Evolutionary conservation across 177 flowering plant species (phyloP).

Genomic region (Vitis hybrid): DNA sequence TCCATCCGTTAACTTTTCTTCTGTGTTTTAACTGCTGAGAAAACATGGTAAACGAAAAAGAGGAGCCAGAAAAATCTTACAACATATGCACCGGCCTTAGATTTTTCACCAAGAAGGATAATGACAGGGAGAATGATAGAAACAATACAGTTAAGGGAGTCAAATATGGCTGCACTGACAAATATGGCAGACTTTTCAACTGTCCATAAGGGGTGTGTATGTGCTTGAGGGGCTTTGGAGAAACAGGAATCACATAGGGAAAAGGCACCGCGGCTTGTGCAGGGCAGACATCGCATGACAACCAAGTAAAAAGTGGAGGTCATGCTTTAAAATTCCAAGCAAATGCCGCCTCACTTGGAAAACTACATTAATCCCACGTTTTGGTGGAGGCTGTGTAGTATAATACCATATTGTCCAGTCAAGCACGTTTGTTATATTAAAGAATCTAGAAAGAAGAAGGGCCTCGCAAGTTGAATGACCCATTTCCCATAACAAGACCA

Average conservation of each 20-base stretch:
- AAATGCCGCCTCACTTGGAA: slow-evolving; percentile 23
- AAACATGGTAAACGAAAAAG: too few species aligned
- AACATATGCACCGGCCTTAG: too few species aligned
- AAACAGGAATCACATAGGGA: slow-evolving; percentile 29
- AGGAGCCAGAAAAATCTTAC: too few species aligned
- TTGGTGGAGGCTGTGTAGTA: neutral
- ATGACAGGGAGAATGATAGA: neutral
- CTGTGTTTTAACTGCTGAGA: too few species aligned
- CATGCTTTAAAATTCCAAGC: neutral
- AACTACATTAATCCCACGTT: slow-evolving; percentile 18
- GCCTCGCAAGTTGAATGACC: slow-evolving; percentile 9
- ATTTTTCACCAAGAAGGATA: too few species aligned
- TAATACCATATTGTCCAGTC: slow-evolving; percentile 23
- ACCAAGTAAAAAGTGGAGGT: too few species aligned
- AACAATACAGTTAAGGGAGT: slow-evolving; percentile 13
- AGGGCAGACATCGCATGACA: slow-evolving; percentile 7
- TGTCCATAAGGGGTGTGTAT: too few species aligned
- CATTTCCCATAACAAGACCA: slow-evolving; percentile 10
- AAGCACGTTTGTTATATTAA: slow-evolving; percentile 28
- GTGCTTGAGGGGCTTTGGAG: slow-evolving; percentile 12
- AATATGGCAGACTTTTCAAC: slow-evolving; percentile 3
- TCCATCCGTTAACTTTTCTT: too few species aligned
- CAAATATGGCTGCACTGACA: slow-evolving; percentile 36
- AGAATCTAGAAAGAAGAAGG: slow-evolving; percentile 8
- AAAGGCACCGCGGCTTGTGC: slow-evolving; percentile 10